phyloP scores from a whole-genome alignment of 148 eudicot species.

The Nyssa sinensis region DNA sequence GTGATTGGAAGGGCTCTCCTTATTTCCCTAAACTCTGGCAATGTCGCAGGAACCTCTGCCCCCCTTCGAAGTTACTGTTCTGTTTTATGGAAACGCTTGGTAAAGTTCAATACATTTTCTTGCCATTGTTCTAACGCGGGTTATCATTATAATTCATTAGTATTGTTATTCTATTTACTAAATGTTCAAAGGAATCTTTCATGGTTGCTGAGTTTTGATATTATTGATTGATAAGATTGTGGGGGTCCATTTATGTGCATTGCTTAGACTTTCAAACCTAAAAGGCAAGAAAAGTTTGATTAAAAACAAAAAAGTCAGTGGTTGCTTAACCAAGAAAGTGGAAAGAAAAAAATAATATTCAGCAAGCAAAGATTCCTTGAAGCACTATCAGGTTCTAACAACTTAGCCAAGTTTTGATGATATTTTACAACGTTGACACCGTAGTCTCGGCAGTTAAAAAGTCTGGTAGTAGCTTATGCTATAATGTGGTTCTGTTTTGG shows the following conservation, averaged over 20 bases:
- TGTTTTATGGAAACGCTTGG: constrained; percentile 3
- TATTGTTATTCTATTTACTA: background rate
- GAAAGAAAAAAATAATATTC: background rate
- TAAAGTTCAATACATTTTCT: background rate
- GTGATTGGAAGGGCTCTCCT: background rate
- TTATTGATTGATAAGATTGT: constrained; percentile 9
- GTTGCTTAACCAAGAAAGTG: constrained; percentile 1
- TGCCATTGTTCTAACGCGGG: background rate
- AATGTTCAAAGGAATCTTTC: constrained; percentile 7
- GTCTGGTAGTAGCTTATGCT: no score
- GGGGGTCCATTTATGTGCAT: constrained; percentile 15
- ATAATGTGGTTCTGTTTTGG: no score
- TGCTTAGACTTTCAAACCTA: background rate
- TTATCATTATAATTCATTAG: background rate
- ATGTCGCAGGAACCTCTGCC: no score
- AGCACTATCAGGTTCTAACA: background rate
- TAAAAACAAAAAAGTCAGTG: constrained; percentile 11
- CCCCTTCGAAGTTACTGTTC: background rate
- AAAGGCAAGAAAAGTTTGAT: constrained; percentile 8
- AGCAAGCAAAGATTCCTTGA: background rate
- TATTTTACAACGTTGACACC: background rate
- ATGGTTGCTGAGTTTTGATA: background rate
- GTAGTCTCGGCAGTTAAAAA: no score
- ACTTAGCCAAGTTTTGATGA: background rate
- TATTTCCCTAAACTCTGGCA: background rate